phyloP scores from a whole-genome alignment of 139 green algal species.

The Tetradesmus obliquus region DNA sequence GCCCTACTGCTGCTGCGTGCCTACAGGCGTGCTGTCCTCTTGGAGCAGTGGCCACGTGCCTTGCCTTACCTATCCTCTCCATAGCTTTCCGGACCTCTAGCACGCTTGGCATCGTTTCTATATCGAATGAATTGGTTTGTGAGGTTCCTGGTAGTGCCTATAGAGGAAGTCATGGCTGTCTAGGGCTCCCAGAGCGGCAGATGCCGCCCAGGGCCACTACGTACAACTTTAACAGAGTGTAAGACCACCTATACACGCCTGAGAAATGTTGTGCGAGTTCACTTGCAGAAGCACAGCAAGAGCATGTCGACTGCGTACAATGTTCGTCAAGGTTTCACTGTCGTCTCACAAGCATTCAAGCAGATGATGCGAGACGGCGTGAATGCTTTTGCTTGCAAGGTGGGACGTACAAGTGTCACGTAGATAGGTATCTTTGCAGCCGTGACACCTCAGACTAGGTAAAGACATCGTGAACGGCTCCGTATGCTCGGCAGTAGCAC shows the following conservation, averaged over 20 bases:
- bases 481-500: no score
- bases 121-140: conserved; percentile 62
- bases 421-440: background rate
- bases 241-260: no score
- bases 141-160: conserved; percentile 55
- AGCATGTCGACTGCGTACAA: no score
- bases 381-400: background rate
- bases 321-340: no score
- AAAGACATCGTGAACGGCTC: no score
- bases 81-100: conserved; percentile 17
- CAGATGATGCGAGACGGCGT: no score
- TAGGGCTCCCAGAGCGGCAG: background rate
- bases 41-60: background rate
- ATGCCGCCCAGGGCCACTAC: background rate
- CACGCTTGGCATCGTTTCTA: conserved; percentile 53
- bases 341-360: no score
- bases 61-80: conserved; percentile 43
- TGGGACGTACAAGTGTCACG: background rate
- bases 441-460: background rate
- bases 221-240: background rate
- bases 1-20: background rate
- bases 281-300: no score
- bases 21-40: background rate
- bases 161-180: conserved; percentile 36
- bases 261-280: no score